Conservation (phyloP, 169 alveolate genomes). For the Eimeria maxima region DNA sequence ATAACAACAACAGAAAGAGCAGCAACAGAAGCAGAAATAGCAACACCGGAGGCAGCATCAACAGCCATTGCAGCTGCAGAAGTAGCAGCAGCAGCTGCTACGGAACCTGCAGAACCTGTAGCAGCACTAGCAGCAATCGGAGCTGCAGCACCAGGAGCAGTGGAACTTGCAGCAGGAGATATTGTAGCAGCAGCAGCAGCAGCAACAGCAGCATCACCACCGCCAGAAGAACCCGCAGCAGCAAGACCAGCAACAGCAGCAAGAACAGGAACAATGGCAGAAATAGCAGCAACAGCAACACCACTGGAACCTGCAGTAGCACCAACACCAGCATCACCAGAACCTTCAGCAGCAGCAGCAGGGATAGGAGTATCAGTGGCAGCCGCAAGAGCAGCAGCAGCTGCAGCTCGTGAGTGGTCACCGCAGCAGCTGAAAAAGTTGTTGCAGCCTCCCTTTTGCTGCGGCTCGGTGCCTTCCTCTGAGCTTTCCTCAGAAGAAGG, state of each 20-base stretch:
- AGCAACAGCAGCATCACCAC: neutral
- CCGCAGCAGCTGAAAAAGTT: too few species aligned
- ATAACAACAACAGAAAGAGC: neutral
- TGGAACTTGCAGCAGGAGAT: neutral
- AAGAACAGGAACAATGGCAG: neutral
- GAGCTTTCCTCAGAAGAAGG: neutral
- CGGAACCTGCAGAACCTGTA: neutral
- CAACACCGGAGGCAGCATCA: neutral
- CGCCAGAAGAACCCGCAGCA: neutral
- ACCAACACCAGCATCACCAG: neutral
- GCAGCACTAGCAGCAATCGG: neutral
- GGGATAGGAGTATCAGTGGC: neutral
- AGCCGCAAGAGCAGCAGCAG: neutral
- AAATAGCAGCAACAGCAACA: neutral
- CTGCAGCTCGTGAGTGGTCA: neutral
- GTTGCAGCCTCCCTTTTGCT: constrained; percentile 16
- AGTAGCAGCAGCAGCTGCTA: neutral
- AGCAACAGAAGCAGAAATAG: neutral
- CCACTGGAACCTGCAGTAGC: neutral
- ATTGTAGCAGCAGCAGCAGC: neutral
- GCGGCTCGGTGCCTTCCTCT: neutral
- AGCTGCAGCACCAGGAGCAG: neutral
- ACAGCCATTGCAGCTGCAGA: neutral
- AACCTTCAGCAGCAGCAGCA: neutral
- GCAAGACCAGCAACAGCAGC: neutral